Percentiles rank a stretch among this genome's conserved stretches.
These are phyloP conservation scores for Firmiana major DNA, from an alignment of 345 rosid species.

Conservation along the genomic window DNA sequence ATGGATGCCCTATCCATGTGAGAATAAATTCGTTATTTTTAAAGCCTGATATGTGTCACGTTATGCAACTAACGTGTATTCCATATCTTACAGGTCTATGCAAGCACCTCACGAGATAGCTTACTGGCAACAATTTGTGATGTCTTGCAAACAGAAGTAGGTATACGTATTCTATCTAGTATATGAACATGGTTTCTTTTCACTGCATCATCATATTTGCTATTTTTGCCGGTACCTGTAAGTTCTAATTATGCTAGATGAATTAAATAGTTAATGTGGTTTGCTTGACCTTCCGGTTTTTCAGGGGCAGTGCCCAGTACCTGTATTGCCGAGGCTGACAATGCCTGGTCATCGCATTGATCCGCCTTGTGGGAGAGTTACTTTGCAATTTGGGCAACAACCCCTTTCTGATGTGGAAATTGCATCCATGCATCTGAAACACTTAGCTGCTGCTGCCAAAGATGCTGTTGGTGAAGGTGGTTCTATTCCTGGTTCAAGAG, in stretches of 20 bases:
- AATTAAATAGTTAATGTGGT: conserved; percentile 4
- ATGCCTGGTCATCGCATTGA: conserved; percentile 99
- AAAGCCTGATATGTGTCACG: conserved; percentile 13
- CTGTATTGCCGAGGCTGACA: conserved; percentile 90
- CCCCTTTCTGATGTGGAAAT: conserved; percentile 64
- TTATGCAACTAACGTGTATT: conserved; percentile 28
- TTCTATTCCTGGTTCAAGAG: conserved; percentile 91
- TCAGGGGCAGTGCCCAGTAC: conserved; percentile 84
- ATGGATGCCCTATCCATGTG: conserved; percentile 97
- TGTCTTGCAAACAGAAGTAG: conserved; percentile 91
- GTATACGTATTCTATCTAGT: conserved; percentile 38
- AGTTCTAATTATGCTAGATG: not conserved
- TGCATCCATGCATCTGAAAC: conserved; percentile 84
- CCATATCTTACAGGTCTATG: conserved; percentile 58
- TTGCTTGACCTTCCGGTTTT: conserved; percentile 20
- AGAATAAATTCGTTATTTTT: conserved; percentile 29
- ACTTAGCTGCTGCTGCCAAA: conserved; percentile 93
- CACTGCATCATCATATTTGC: not conserved
- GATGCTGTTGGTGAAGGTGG: conserved; percentile 99
- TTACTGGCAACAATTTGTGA: conserved; percentile 97
- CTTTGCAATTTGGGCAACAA: conserved; percentile 49
- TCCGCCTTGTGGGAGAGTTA: conserved; percentile 96
- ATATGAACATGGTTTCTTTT: conserved; percentile 13
- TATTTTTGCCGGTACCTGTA: not conserved
- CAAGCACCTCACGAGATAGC: conserved; percentile 95